Evolutionary conservation across 495 filamentous ascomycete species (phyloP), one percentile per base, ranked within the genome.

Genomic region (Lindgomyces ingoldianus): DNA sequence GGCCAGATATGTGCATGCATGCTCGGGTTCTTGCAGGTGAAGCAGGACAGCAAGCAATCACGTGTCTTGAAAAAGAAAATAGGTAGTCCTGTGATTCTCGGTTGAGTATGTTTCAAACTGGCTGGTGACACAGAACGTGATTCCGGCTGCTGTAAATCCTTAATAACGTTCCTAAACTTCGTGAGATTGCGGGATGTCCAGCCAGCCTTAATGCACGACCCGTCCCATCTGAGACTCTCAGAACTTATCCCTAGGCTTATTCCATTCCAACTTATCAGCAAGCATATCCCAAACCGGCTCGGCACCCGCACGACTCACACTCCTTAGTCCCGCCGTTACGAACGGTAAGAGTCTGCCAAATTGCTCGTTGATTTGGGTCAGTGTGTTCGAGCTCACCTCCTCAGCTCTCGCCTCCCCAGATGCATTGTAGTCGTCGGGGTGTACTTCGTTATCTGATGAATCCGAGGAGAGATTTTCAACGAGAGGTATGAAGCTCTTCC

Each of bases 271-370:
- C 49, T 74, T 78, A 57, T 81, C 81, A 22, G 81, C 81, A 24
- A 85, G 70, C 56, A 81, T 78, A 57, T 84, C 80, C 78, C 83
- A 82, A 36, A 73, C 75, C 12, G 74, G 50, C 27, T 80, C 78
- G 16, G 76, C 81, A 42, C 79, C 73, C 18, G 75, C 76, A 49
- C 83, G 77, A 24, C 81, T 77, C 2, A 83, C 69, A 11, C 77
- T 74, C 49, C 77, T 75, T 44, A 85, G 65, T 2, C 80, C 80
- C 10, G 79, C 78, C 4, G 67, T 67, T 9, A 82, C 66, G 62
- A 83, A 84, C 10, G 66, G 57, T 11, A 78, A 64, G 14, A 81
- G 69, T 12, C 65, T 73, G n/a, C 74, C 74, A 58, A 82, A 80
- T 41, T 81, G 66, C 27, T 77, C 70, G 18, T 73, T 74, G 25